Evolutionary conservation across 2,329 filamentous ascomycete species (phyloP).

Genomic region (Teratosphaeria zuluensis): DNA sequence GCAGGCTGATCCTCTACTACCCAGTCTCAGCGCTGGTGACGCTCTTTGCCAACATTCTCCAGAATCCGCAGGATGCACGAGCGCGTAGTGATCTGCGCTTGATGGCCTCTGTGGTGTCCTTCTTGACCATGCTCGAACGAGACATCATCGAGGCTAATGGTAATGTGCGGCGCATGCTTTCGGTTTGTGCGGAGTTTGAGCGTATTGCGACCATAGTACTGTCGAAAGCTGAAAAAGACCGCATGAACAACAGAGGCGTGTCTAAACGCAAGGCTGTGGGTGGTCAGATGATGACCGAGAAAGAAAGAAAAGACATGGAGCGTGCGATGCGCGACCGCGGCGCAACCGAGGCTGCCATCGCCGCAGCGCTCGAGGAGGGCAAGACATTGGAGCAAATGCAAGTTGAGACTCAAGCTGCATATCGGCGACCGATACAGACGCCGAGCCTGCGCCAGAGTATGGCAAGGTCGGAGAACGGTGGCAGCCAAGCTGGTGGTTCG

Average conservation of each 20-base stretch:
- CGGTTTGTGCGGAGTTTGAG: slow-evolving; percentile 91
- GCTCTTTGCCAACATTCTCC: slow-evolving; percentile 88
- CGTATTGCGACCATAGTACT: slow-evolving; percentile 84
- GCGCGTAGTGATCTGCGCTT: slow-evolving; percentile 81
- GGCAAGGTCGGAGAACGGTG: background rate
- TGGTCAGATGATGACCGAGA: slow-evolving; percentile 36
- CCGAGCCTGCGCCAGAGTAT: slow-evolving; percentile 20
- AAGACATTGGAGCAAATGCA: slow-evolving; percentile 27
- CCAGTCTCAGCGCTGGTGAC: slow-evolving; percentile 92
- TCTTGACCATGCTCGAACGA: slow-evolving; percentile 77
- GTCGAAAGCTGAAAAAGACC: slow-evolving; percentile 82
- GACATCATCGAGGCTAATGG: slow-evolving; percentile 56
- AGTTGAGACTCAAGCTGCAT: slow-evolving; percentile 25
- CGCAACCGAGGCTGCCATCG: slow-evolving; percentile 11
- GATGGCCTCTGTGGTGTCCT: slow-evolving; percentile 88
- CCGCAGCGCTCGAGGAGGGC: slow-evolving; percentile 21
- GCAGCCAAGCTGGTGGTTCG: background rate
- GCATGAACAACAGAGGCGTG: slow-evolving; percentile 46
- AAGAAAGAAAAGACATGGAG: slow-evolving; percentile 16
- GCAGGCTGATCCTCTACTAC: slow-evolving; percentile 83
- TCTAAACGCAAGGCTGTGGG: slow-evolving; percentile 63
- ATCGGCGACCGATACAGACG: slow-evolving; percentile 24
- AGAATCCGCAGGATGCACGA: slow-evolving; percentile 83
- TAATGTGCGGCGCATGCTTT: slow-evolving; percentile 86
- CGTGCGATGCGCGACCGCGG: slow-evolving; percentile 13